These are phyloP conservation scores for Mycena metata DNA, from an alignment of 768 basidiomycete genomes.

Conservation along the genomic window DNA sequence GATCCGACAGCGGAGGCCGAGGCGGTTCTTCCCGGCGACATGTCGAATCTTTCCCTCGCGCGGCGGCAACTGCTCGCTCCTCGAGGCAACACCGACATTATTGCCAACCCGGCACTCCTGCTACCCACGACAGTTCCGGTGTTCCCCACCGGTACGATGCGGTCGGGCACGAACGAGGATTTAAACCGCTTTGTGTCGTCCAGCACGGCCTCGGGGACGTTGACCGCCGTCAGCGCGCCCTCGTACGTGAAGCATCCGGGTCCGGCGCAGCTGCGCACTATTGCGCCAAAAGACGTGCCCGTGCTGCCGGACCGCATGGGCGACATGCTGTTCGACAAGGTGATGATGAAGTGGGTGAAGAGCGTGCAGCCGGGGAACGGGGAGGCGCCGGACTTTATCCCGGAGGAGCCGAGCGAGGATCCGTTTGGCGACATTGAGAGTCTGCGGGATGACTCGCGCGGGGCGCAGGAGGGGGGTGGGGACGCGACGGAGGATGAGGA, in stretches of 20 bases:
- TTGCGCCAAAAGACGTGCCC: slow-evolving; percentile 85
- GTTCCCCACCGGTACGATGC: slow-evolving; percentile 67
- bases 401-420: slow-evolving; percentile 79
- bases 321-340: slow-evolving; percentile 89
- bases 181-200: slow-evolving; percentile 92
- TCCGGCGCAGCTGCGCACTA: slow-evolving; percentile 82
- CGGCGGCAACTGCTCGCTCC: slow-evolving; percentile 45
- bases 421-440: slow-evolving; percentile 95
- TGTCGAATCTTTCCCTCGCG: slow-evolving; percentile 62
- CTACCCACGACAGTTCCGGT: slow-evolving; percentile 47
- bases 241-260: slow-evolving; percentile 91
- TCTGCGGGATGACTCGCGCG: slow-evolving; percentile 72
- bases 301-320: slow-evolving; percentile 84
- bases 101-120: slow-evolving; percentile 41
- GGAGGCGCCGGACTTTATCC: slow-evolving; percentile 48
- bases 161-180: slow-evolving; percentile 72
- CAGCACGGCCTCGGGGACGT: slow-evolving; percentile 83
- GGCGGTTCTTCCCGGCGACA: slow-evolving; percentile 54
- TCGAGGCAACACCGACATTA: slow-evolving; percentile 38
- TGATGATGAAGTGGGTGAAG: slow-evolving; percentile 89
- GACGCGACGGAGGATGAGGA: slow-evolving; percentile 71
- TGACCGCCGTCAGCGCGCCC: slow-evolving; percentile 78
- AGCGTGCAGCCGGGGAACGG: slow-evolving; percentile 53
- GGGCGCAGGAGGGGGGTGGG: slow-evolving; percentile 48
- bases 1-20: slow-evolving; percentile 59